Evolutionary conservation across 2,329 filamentous ascomycete species (phyloP).

Genomic region (Colletotrichum tabaci): DNA sequence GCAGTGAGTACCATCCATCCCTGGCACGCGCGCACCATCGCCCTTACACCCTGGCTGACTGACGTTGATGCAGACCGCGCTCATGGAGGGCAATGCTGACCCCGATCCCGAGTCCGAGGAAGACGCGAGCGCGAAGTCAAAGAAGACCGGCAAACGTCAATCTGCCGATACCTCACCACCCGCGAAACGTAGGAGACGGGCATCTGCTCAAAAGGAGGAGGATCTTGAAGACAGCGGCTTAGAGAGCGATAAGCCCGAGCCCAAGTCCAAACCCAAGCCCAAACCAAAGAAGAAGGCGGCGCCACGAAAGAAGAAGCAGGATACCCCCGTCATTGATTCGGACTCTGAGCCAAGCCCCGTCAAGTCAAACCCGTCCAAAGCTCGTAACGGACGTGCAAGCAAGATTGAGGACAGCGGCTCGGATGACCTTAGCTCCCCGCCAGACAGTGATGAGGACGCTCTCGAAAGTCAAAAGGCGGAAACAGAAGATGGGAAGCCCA

Average conservation of each 20-base stretch:
- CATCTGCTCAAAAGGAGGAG: conserved; percentile 52
- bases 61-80: conserved; percentile 14
- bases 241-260: conserved; percentile 44
- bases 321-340: conserved; percentile 46
- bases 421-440: conserved; percentile 26
- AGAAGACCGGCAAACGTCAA: conserved; percentile 52
- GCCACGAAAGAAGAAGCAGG: conserved; percentile 47
- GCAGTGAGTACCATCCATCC: conserved; percentile 61
- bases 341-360: conserved; percentile 50
- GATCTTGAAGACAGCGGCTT: conserved; percentile 43
- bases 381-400: conserved; percentile 28
- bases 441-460: conserved; percentile 45
- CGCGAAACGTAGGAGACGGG: conserved; percentile 57
- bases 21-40: neutral
- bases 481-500: conserved; percentile 43
- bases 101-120: conserved; percentile 11
- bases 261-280: conserved; percentile 32
- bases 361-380: conserved; percentile 43
- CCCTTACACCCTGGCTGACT: conserved; percentile 12
- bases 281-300: conserved; percentile 47
- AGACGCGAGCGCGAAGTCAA: conserved; percentile 45
- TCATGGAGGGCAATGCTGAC: conserved; percentile 15
- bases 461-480: conserved; percentile 38
- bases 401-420: conserved; percentile 37
- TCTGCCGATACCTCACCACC: conserved; percentile 54